These are phyloP conservation scores for Penicillium nordicum DNA, from an alignment of 2,329 filamentous ascomycete species.

Conservation along the genomic window DNA sequence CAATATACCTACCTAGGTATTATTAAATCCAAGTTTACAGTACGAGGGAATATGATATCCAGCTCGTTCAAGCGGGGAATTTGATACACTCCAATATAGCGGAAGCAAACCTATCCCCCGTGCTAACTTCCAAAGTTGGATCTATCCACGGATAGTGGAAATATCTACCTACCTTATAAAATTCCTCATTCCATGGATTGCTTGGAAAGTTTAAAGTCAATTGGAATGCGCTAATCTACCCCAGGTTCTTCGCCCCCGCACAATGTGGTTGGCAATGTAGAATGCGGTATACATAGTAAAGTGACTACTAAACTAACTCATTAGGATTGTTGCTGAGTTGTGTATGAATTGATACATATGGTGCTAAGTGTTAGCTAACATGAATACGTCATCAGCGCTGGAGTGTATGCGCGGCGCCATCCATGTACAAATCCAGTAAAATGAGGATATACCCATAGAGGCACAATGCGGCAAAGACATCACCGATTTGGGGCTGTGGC, in stretches of 20 bases:
- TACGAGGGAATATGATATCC: not conserved
- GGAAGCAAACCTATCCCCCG: not conserved
- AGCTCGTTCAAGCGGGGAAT: not conserved
- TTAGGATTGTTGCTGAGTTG: not conserved
- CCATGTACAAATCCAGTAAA: no score
- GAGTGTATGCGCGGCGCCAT: not conserved
- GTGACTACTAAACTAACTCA: not conserved
- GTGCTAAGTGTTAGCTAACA: not conserved
- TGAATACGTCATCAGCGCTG: not conserved
- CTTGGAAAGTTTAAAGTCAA: not conserved
- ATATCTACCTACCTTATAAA: no score
- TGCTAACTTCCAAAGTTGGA: not conserved
- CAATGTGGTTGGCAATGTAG: not conserved
- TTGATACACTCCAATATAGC: not conserved
- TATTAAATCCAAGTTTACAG: not conserved
- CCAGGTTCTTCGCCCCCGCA: not conserved
- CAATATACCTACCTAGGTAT: not conserved
- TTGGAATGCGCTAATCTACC: slow-evolving; percentile 6
- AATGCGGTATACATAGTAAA: not conserved
- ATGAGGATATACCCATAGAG: accelerated
- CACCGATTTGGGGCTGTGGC: not conserved
- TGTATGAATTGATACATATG: not conserved
- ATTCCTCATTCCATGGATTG: not conserved
- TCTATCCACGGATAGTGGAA: no score
- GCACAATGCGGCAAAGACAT: no score